Evolutionary conservation across 352 stramenopile genomes (phyloP).

Genomic region (Thalassiosira mediterranea): DNA sequence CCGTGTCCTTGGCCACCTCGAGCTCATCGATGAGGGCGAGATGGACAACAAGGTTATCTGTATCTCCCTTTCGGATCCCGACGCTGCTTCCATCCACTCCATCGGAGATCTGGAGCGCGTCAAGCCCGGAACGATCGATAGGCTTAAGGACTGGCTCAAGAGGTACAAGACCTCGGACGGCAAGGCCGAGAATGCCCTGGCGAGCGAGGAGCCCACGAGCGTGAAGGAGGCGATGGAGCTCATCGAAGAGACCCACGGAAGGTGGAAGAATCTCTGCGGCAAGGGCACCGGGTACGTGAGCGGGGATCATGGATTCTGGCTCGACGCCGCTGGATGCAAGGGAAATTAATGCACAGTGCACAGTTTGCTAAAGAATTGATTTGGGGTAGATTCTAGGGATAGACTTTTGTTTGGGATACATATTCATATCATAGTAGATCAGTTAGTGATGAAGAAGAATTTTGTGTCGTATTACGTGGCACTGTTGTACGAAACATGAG

Average conservation of each 20-base stretch:
- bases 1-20: conserved; percentile 96
- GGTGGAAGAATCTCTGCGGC: conserved; percentile 82
- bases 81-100: conserved; percentile 87
- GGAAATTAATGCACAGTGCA: no score
- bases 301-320: conserved; percentile 54
- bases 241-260: conserved; percentile 82
- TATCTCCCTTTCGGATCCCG: conserved; percentile 89
- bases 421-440: no score
- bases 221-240: conserved; percentile 79
- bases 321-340: conserved; percentile 51
- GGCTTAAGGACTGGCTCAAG: conserved; percentile 97
- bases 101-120: conserved; percentile 90
- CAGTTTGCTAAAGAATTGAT: no score
- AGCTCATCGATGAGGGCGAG: conserved; percentile 99
- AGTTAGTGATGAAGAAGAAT: no score
- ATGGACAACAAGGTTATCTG: conserved; percentile 98
- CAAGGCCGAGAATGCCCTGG: conserved; percentile 92
- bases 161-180: conserved; percentile 99
- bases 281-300: conserved; percentile 54
- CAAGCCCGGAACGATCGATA: conserved; percentile 91
- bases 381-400: no score
- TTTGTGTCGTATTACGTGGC: no score
- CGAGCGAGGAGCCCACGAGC: conserved; percentile 75
- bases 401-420: no score
- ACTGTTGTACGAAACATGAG: no score